A percentile compares a stretch with the other conserved stretches of the same genome.
phyloP scores from a whole-genome alignment of 192 early-diverging fungal species.

The Phlyctochytrium bullatum region DNA sequence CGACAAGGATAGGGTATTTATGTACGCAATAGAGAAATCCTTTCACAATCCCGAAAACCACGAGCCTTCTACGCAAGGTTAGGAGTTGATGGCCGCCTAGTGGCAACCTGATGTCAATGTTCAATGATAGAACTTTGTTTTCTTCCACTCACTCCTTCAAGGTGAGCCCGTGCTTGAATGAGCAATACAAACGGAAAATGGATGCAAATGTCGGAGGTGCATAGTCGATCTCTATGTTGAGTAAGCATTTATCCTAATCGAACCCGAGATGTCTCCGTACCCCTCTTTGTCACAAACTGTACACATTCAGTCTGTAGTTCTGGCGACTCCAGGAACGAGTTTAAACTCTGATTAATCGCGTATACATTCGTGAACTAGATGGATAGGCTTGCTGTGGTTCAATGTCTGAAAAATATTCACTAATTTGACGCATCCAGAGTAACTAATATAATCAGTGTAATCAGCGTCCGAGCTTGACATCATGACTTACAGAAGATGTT shows the following conservation, averaged over 20 bases:
- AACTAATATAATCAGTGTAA: no score
- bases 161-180: slow-evolving; percentile 71
- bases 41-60: slow-evolving; percentile 89
- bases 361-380: slow-evolving; percentile 88
- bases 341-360: slow-evolving; percentile 61
- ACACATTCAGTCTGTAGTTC: slow-evolving; percentile 76
- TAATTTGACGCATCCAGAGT: slow-evolving; percentile 87
- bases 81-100: neutral
- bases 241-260: neutral
- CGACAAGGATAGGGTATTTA: slow-evolving; percentile 73
- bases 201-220: slow-evolving; percentile 60
- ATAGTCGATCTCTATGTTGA: slow-evolving; percentile 23
- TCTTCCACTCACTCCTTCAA: slow-evolving; percentile 87
- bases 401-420: slow-evolving; percentile 81
- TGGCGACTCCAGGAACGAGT: slow-evolving; percentile 55
- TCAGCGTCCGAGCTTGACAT: neutral
- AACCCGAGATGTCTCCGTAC: neutral
- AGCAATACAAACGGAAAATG: slow-evolving; percentile 76
- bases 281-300: slow-evolving; percentile 54
- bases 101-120: slow-evolving; percentile 75
- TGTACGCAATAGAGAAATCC: slow-evolving; percentile 82
- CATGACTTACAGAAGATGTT: slow-evolving; percentile 87
- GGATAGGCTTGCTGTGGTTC: neutral
- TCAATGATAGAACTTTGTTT: slow-evolving; percentile 58
- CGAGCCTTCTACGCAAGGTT: slow-evolving; percentile 63